phyloP scores from a whole-genome alignment of 352 stramenopile species.

The Thalassiosira exigua region DNA sequence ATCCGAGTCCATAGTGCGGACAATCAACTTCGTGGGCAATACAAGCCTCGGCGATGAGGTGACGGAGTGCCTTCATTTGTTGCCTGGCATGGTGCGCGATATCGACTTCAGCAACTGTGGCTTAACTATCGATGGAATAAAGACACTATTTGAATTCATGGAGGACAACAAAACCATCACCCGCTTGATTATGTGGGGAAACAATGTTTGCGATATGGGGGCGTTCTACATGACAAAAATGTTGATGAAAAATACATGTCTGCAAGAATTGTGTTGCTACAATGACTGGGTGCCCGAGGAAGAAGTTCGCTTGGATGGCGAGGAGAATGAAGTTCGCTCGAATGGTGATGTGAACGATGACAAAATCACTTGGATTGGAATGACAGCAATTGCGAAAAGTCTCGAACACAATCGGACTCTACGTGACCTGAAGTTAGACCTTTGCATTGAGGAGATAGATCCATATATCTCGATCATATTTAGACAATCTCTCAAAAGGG shows the following conservation, averaged over 20 bases:
- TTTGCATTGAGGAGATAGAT: conserved; percentile 3
- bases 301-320: neutral
- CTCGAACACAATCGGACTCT: conserved; percentile 8
- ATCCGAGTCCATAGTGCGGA: conserved; percentile 11
- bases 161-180: conserved; percentile 20
- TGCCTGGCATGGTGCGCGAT: conserved; percentile 19
- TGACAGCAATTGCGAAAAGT: neutral
- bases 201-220: conserved; percentile 11
- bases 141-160: conserved; percentile 24
- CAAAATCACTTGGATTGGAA: too few species aligned
- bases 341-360: too few species aligned
- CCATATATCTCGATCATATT: conserved; percentile 16
- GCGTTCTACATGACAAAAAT: conserved; percentile 17
- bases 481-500: conserved; percentile 4
- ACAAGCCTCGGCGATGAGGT: conserved; percentile 16
- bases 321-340: too few species aligned
- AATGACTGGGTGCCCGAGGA: neutral
- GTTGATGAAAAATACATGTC: conserved; percentile 8
- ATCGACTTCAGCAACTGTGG: conserved; percentile 28
- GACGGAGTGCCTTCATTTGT: conserved; percentile 11
- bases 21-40: conserved; percentile 28
- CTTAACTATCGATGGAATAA: conserved; percentile 8
- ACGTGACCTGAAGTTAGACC: conserved; percentile 4
- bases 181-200: conserved; percentile 14
- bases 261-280: conserved; percentile 12